Evolutionary conservation across 2,329 filamentous ascomycete genomes (phyloP).

Genomic region (Penicillium aurantiogriseum): DNA sequence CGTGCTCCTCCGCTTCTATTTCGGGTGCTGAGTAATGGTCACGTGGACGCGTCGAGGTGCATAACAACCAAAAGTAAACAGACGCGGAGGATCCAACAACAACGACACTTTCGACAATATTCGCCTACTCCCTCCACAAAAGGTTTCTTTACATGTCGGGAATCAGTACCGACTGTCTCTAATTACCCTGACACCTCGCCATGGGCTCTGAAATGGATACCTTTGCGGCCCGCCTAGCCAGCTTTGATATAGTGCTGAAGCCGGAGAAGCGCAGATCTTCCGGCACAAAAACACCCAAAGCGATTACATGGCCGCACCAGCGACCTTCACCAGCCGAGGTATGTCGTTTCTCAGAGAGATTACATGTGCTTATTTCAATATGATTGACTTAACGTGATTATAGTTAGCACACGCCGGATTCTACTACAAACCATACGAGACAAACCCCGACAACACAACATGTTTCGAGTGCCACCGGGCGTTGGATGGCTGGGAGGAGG

Average conservation of each 20-base stretch:
- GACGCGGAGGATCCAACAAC: constrained; percentile 11
- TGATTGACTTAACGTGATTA: not conserved
- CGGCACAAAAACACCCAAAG: constrained; percentile 57
- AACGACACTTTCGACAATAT: not conserved
- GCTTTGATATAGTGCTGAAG: constrained; percentile 66
- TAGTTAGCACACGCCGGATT: constrained; percentile 90
- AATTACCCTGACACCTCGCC: not conserved
- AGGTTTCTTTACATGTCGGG: not conserved
- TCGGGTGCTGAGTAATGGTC: constrained; percentile 14
- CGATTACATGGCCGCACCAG: constrained; percentile 73
- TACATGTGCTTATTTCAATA: too few relatives aligned
- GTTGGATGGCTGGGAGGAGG: constrained; percentile 87
- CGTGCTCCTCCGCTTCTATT: not conserved
- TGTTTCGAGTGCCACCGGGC: constrained; percentile 85
- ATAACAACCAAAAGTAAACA: constrained; percentile 21
- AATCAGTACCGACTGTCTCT: not conserved
- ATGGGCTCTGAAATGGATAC: constrained; percentile 54
- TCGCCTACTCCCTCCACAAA: not conserved
- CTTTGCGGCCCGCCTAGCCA: constrained; percentile 73
- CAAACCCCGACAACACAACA: constrained; percentile 79
- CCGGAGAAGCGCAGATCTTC: constrained; percentile 70
- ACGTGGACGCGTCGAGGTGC: constrained; percentile 19
- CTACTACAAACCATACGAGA: constrained; percentile 74
- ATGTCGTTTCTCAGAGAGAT: constrained; percentile 21
- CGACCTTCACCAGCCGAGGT: constrained; percentile 65